phyloP scores from a whole-genome alignment of 148 eudicot species.

The Fagopyrum homotropicum region DNA sequence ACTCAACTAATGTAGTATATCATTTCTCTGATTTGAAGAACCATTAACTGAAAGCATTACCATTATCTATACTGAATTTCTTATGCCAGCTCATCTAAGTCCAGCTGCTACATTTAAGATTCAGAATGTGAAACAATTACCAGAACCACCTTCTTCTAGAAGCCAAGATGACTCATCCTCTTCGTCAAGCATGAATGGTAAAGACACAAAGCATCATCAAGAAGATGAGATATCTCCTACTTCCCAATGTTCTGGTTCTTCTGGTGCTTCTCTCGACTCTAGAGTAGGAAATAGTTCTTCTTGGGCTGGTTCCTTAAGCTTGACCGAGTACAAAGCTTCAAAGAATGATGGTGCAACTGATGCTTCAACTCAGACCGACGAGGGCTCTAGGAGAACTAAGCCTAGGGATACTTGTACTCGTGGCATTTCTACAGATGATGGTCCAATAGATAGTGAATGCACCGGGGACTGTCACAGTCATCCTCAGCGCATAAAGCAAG shows the following conservation, averaged over 20 bases:
- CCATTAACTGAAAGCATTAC: background rate
- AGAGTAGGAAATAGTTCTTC: slow-evolving; percentile 59
- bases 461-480: slow-evolving; percentile 26
- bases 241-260: slow-evolving; percentile 47
- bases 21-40: background rate
- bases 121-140: slow-evolving; percentile 55
- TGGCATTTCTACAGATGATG: slow-evolving; percentile 85
- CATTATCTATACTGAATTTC: background rate
- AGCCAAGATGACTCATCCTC: slow-evolving; percentile 71
- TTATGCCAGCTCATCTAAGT: slow-evolving; percentile 44
- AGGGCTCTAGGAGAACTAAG: slow-evolving; percentile 20
- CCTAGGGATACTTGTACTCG: slow-evolving; percentile 47
- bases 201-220: slow-evolving; percentile 47
- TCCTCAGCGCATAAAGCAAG: slow-evolving; percentile 20
- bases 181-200: slow-evolving; percentile 59
- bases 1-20: background rate
- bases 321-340: slow-evolving; percentile 54
- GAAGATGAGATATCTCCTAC: slow-evolving; percentile 76
- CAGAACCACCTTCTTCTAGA: slow-evolving; percentile 68
- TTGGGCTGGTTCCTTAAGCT: slow-evolving; percentile 56
- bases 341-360: slow-evolving; percentile 50
- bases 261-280: slow-evolving; percentile 57
- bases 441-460: slow-evolving; percentile 25
- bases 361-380: slow-evolving; percentile 88
- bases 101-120: slow-evolving; percentile 44